Conservation (phyloP, 2,329 filamentous ascomycete genomes). For the Xylaria sp. region DNA sequence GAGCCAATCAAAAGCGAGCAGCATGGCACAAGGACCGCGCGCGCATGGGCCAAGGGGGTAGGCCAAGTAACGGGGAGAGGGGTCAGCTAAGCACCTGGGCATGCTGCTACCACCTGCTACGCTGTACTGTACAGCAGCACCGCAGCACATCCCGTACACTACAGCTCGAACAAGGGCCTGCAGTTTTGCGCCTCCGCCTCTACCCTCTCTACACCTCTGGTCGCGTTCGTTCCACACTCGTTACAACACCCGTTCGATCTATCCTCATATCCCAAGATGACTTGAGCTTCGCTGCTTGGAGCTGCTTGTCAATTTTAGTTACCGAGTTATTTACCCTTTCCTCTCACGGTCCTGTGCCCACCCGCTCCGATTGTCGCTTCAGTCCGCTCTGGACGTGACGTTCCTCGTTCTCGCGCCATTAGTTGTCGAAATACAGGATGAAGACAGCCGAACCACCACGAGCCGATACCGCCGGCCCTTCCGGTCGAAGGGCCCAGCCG, state of each 20-base stretch:
- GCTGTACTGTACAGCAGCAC: slow-evolving; percentile 2
- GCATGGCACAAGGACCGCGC: background rate
- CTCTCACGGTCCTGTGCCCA: slow-evolving; percentile 8
- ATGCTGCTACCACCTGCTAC: slow-evolving; percentile 12
- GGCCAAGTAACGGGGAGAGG: slow-evolving; percentile 25
- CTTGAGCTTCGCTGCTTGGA: slow-evolving; percentile 37
- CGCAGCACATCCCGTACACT: slow-evolving; percentile 4
- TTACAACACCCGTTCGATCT: slow-evolving; percentile 30
- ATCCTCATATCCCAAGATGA: slow-evolving; percentile 37
- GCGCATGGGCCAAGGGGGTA: background rate
- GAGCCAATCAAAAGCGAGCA: background rate
- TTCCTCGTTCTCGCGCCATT: slow-evolving; percentile 13
- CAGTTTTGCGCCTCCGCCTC: slow-evolving; percentile 40
- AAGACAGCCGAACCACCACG: slow-evolving; percentile 59
- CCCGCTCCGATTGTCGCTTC: slow-evolving; percentile 5
- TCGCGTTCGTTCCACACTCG: slow-evolving; percentile 30
- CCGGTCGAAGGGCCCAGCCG: slow-evolving; percentile 66
- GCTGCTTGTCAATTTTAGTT: slow-evolving; percentile 33
- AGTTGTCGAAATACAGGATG: slow-evolving; percentile 46
- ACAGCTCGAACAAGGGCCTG: slow-evolving; percentile 22
- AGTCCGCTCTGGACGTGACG: slow-evolving; percentile 12
- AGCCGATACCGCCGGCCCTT: slow-evolving; percentile 46
- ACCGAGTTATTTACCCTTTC: slow-evolving; percentile 31
- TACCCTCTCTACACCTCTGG: slow-evolving; percentile 28
- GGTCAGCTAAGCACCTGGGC: slow-evolving; percentile 25